Evolutionary conservation across 495 filamentous ascomycete species (phyloP), one percentile per base, ranked within the genome.

Genomic region (Neurospora sp.): DNA sequence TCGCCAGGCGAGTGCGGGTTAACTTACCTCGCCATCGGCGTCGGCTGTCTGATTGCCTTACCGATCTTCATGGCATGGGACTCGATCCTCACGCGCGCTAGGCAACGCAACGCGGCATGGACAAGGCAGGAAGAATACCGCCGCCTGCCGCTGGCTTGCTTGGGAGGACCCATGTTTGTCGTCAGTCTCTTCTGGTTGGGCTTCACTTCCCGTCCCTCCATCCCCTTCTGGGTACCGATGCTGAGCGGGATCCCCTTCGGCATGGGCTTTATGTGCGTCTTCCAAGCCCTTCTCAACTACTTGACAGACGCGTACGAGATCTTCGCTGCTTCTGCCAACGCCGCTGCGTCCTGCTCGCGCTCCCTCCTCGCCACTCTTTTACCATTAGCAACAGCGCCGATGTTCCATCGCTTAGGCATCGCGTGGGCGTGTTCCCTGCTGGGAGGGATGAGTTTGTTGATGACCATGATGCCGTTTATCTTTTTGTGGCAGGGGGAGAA

Each of bases 221-320:
- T 92, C 11, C 86, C 88, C 73, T 93, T 89, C 84, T 84, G 88
- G n/a, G 87, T 89, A 4, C 91, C 91, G 0, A 84, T 89, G 27
- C 76, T 92, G 3, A 86, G 89, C 0, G 91, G 90, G 0, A 76
- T 93, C 11, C 81, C 89, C 2, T 94, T 93, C 75, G 92, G 92
- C 20, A 83, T 90, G 39, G 92, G 90, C 9, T 93, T 91, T 78
- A 85, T 82, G 78, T 76, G 80, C 72, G 74, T 76, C 73, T 79
- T 78, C 41, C 91, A 90, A 70, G 86, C 87, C 0, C 83, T 90
- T 11, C 76, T 92, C 16, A 93, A 92, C 75, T 94, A 93, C 74
- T 83, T 93, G 35, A 90, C 91, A 12, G 92, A 94, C 77, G 91
- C 91, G 11, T 94, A 94, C 80, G 87, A 88, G 70, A 87, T 91